phyloP scores from a whole-genome alignment of 257 asterid genomes.

The Nicotiana tabacum region DNA sequence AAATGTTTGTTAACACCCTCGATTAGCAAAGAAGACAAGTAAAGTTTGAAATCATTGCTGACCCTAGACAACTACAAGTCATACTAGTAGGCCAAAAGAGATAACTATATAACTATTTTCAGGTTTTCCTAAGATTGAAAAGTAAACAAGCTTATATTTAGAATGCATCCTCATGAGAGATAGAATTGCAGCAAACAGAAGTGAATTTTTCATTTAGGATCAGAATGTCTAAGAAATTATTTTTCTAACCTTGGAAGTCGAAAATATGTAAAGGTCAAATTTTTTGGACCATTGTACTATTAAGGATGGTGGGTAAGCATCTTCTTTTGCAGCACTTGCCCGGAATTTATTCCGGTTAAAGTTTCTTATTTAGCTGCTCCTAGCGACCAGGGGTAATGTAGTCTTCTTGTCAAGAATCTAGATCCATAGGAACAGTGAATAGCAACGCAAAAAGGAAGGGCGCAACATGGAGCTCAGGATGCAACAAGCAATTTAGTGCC shows the following conservation, averaged over 20 bases:
- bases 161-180: not conserved
- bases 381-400: not conserved
- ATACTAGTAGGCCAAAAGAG: not conserved
- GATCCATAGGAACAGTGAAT: not conserved
- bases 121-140: not conserved
- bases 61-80: not conserved
- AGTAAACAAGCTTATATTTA: not conserved
- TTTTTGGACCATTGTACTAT: not conserved
- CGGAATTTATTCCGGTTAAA: conserved; percentile 3
- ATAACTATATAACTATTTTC: not conserved
- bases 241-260: not conserved
- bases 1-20: not conserved
- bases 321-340: not conserved
- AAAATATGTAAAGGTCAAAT: not conserved
- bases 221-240: not conserved
- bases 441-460: not conserved
- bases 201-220: not conserved
- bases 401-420: not conserved
- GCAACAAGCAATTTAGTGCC: not conserved
- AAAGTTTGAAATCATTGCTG: not conserved
- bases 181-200: not conserved
- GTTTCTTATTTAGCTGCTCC: conserved; percentile 4
- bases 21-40: not conserved
- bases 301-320: not conserved
- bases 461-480: not conserved